phyloP scores from a whole-genome alignment of 2,329 filamentous ascomycete species.

The Sarocladiaceae sp. region DNA sequence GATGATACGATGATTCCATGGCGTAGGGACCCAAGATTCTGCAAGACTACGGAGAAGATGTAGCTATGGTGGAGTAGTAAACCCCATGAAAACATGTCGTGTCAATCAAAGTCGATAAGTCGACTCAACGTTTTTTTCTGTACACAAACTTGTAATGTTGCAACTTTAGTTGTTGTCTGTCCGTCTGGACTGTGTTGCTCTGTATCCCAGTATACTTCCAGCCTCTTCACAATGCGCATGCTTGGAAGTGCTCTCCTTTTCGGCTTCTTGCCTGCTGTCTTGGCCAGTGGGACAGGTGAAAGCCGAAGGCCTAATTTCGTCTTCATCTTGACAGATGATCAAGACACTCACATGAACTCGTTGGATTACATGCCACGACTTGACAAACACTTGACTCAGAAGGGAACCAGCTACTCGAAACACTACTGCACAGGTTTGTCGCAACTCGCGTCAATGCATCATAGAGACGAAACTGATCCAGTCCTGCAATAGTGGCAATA shows the following conservation, averaged over 20 bases:
- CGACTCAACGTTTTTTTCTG: too few species aligned
- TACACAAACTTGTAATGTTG: too few species aligned
- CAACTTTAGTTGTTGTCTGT: too few species aligned
- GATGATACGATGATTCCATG: background rate
- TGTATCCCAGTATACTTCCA: too few species aligned
- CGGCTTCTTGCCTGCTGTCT: background rate
- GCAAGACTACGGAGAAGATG: background rate
- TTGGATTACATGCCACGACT: conserved; percentile 47
- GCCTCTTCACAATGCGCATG: too few species aligned
- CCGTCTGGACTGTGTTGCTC: too few species aligned
- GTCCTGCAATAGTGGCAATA: conserved; percentile 3
- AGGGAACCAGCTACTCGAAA: conserved; percentile 47
- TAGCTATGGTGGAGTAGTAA: background rate
- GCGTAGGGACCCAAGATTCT: background rate
- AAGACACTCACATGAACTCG: conserved; percentile 51
- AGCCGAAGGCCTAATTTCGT: conserved; percentile 40
- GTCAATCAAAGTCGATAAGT: too few species aligned
- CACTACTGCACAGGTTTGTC: conserved; percentile 45
- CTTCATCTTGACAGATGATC: conserved; percentile 57
- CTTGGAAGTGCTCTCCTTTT: too few species aligned
- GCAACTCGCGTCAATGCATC: background rate
- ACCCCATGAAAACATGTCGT: too few species aligned
- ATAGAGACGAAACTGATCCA: background rate
- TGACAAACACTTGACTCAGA: conserved; percentile 41
- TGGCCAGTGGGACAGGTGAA: background rate